Base-by-base conservation (phyloP, 2,329 filamentous ascomycete genomes). In the Volutella citrinella region DNA sequence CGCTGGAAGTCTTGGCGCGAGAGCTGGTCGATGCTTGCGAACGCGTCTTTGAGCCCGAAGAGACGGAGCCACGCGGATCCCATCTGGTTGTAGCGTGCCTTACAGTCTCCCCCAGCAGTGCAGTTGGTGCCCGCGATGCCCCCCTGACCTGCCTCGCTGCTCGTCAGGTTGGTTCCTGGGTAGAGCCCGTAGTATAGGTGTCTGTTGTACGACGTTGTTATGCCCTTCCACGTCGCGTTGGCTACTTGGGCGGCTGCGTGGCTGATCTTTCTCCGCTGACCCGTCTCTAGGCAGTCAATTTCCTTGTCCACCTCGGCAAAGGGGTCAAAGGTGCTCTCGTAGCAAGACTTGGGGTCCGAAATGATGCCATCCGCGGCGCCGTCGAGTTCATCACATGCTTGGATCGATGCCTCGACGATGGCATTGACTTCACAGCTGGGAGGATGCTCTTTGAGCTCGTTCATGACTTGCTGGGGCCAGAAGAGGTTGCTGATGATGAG, bases 291-390 rank as follows among this genome's bases (percentile, higher is more conserved):
- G 12, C 28, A 37, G 10, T 28, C 25, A 17, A 32, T 14, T 3
- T 23, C 14, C 10, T 27, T 19, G 7, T 30, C 34, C n/a, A 37
- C 18, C 6, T 27, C 17, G 3, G 14, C 14, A 5, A 19, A 15
- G 3, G 37, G 11, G 21, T 63, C 51, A 27, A 66, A 62, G 8
- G 51, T 29, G 53, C 72, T 76, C 18, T 52, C 44, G 5, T 57
- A 45, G 0, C n/a, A n/a, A n/a, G n/a, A n/a, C n/a, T n/a, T n/a
- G n/a, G 68, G 64, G 27, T 63, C 56, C 29, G 60, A 63, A 32
- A 76, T 61, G 34, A 76, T 67, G 21, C 58, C 60, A 46, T 77
- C 73, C 3, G 51, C 41, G 1, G 70, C 49, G 5, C 71, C 69
- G 44, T 76, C 72, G 27, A 64, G 52, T 3, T 30, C 39, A 50